Percentiles rank a stretch among this genome's conserved stretches.
Evolutionary conservation across 768 basidiomycete genomes (phyloP).

Genomic region (Suillus ampliporus): DNA sequence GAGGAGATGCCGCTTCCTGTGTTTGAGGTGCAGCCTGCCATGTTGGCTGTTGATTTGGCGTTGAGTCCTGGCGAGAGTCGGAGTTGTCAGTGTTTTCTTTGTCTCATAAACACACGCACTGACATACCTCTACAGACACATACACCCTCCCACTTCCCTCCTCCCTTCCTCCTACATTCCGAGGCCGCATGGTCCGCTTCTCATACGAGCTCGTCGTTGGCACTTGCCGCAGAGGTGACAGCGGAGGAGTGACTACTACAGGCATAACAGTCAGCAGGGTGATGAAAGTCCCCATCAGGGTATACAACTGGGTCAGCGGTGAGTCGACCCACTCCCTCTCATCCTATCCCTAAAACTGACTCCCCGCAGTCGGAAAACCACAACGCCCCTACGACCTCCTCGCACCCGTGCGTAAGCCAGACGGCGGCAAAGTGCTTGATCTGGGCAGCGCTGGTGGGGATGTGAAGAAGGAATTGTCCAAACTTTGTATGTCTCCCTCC

Average conservation of each 20-base stretch:
- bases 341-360: too few relatives aligned
- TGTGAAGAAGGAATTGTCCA: background rate
- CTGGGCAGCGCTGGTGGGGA: background rate
- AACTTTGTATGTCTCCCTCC: conserved; percentile 23
- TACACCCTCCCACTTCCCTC: conserved; percentile 80
- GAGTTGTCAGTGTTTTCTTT: conserved; percentile 57
- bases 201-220: conserved; percentile 92
- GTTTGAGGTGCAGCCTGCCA: conserved; percentile 82
- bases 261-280: conserved; percentile 68
- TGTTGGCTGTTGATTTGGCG: conserved; percentile 87
- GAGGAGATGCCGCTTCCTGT: conserved; percentile 78
- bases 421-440: background rate
- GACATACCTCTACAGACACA: conserved; percentile 56
- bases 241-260: conserved; percentile 40
- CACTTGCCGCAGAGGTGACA: conserved; percentile 67
- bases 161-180: conserved; percentile 88
- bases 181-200: conserved; percentile 82
- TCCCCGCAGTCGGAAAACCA: conserved; percentile 52
- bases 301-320: conserved; percentile 91
- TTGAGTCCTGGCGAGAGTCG: conserved; percentile 85
- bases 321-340: conserved; percentile 24
- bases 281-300: conserved; percentile 89
- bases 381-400: conserved; percentile 80
- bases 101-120: background rate
- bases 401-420: conserved; percentile 65